These are phyloP conservation scores for Solanum gracilifrons DNA, from an alignment of 257 asterid genomes.

Conservation along the genomic window DNA sequence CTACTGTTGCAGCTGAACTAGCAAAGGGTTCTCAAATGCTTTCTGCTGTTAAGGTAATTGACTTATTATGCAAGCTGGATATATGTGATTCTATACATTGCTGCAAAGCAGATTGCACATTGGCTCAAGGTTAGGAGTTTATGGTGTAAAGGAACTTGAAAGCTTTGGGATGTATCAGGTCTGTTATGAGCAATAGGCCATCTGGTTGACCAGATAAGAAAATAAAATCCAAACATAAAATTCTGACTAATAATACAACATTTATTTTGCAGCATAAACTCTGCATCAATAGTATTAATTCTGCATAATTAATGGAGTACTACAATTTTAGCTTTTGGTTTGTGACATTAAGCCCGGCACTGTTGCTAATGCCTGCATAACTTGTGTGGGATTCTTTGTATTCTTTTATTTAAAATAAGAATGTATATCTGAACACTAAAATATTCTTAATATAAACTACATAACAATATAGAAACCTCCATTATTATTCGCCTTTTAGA, in stretches of 20 bases:
- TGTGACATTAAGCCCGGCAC: not conserved
- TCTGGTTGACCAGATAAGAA: not conserved
- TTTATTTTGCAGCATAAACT: not conserved
- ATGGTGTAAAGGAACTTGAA: not conserved
- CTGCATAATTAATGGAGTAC: not conserved
- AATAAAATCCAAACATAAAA: not conserved
- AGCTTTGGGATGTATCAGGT: not conserved
- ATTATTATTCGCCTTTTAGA: not conserved
- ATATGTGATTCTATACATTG: not conserved
- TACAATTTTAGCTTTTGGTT: not conserved
- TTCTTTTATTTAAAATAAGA: not conserved
- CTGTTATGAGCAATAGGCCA: not conserved
- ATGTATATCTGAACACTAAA: not conserved
- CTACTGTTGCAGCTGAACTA: slow-evolving; percentile 87
- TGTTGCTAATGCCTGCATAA: not conserved
- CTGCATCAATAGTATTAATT: not conserved
- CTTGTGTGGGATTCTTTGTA: not conserved
- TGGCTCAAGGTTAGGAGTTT: not conserved
- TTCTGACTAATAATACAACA: not conserved
- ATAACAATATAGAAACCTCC: not conserved
- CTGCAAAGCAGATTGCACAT: not conserved
- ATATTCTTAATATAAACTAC: not conserved
- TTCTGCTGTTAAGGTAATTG: slow-evolving; percentile 72
- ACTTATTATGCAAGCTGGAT: not conserved
- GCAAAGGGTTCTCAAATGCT: slow-evolving; percentile 71